Evolutionary conservation across 2,329 filamentous ascomycete genomes (phyloP), one percentile per base, ranked within the genome.

Genomic region (Botrytis aclada): DNA sequence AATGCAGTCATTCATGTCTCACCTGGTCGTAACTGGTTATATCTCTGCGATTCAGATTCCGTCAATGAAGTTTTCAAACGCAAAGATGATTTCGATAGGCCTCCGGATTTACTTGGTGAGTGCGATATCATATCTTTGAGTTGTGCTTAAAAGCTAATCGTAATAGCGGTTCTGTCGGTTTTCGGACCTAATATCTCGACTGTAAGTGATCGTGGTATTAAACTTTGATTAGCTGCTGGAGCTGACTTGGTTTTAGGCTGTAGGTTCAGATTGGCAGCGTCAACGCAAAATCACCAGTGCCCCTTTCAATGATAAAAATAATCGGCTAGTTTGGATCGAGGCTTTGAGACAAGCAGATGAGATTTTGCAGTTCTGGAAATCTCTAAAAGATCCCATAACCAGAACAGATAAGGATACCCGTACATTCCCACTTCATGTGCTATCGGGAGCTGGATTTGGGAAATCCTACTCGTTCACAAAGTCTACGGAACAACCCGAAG

Each of bases 1-100:
- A 56, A 39, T 70, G 56, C 25, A 51, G 67, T 70, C 8, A 62
- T 62, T n/a, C 67, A 62, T 29, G 67, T 70, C 18, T 70, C 67
- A 22, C 56, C 67, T 9, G 41, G 67, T 8, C 67, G 32, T 43
- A 62, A 70, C n/a, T 70, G 56, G 56, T 47, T 70, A 14, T 62
- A 70, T 70, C 20, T 70, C 10, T 70, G 67, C 41, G 25, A 70
- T 39, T 9, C 56, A 2, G 56, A 70, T 6, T 41, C 67, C 3
- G 67, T 70, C 8, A 70, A 62, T 39, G 56, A 70, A 20, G 20
- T 70, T 34, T 70, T 70, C 29, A 70, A 62, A 22, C 25, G 56
- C 14, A 70, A 16, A 18, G 67, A 70, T 60, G 67, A 62, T 51
- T 70, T 70, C 32, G 56, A 70, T 61, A 60, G 56, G 62, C 56